These are phyloP conservation scores for Trametes meyenii DNA, from an alignment of 768 basidiomycete species.

Conservation along the genomic window DNA sequence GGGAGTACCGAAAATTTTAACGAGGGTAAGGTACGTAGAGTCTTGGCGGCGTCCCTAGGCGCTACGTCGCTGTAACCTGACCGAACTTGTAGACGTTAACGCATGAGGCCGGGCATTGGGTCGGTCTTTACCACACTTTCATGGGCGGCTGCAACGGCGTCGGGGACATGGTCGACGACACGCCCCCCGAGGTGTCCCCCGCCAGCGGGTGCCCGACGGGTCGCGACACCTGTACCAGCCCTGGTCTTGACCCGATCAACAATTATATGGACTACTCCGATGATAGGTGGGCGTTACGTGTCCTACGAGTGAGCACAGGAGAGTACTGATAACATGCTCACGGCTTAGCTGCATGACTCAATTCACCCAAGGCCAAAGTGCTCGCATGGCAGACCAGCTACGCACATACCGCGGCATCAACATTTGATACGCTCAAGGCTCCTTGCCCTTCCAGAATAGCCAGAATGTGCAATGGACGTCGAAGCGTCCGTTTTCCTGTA, in stretches of 20 bases:
- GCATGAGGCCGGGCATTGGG: slow-evolving; percentile 64
- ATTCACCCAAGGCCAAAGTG: slow-evolving; percentile 47
- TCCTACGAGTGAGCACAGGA: too few species aligned
- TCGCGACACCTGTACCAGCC: slow-evolving; percentile 33
- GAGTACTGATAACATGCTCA: too few species aligned
- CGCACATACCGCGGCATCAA: slow-evolving; percentile 46
- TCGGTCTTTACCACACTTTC: slow-evolving; percentile 63
- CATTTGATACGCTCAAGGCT: background rate
- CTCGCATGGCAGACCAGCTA: slow-evolving; percentile 45
- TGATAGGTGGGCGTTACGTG: slow-evolving; percentile 33
- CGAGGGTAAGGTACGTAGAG: slow-evolving; percentile 27
- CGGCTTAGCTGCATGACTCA: slow-evolving; percentile 45
- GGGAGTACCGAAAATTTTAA: slow-evolving; percentile 47
- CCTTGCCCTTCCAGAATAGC: too few species aligned
- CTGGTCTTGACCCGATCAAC: slow-evolving; percentile 45
- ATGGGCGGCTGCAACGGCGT: slow-evolving; percentile 46
- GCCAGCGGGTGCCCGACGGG: slow-evolving; percentile 40
- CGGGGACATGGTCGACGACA: slow-evolving; percentile 50
- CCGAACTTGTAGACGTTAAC: slow-evolving; percentile 43
- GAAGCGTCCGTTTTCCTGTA: too few species aligned
- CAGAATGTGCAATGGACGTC: too few species aligned
- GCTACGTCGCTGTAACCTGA: background rate
- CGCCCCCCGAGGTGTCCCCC: slow-evolving; percentile 47
- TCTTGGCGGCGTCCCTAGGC: background rate
- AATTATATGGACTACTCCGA: slow-evolving; percentile 60